Evolutionary conservation across 306 rosid species (phyloP), one percentile per base, ranked within the genome.

Genomic region (Acacia melanoxylon): DNA sequence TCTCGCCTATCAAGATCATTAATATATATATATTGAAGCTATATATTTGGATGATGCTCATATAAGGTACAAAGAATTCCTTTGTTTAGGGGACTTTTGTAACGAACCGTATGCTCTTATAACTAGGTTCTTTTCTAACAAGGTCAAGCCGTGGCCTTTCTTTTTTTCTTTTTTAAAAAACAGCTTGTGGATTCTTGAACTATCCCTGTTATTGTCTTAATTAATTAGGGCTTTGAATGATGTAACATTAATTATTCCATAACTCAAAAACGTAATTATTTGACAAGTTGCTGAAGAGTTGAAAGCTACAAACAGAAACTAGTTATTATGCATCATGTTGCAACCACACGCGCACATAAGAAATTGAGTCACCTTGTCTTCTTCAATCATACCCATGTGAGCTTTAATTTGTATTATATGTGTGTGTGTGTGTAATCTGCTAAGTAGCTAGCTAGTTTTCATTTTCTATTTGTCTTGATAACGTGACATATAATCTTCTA

Each of bases 401-500:
- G 10, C 67, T 13, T 25, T 62, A 25, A 24, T 61, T 25, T 61
- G 3, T 61, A 13, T 22, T 22, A 24, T 70, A 15, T n/a, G 0
- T 35, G 40, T 35, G 41, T 37, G 5, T 33, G 3, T 33, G 37
- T 33, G 6, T 74, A 10, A 5, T 11, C 15, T 15, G 59, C 2
- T 8, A 58, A 40, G 41, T 8, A 24, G 15, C 44, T 56, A 22
- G 22, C 54, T 14, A 14, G 24, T 37, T 37, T 75, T 17, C 69
- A 75, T 59, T 74, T 74, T 75, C 40, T 75, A 41, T 56, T 75
- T 45, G 69, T 40, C 79, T 56, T 75, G 37, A 24, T 22, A 56
- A 16, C n/a, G 25, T 9, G 10, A 56, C n/a, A 56, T 20, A 8
- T 56, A 54, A 20, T 2, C 61, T 20, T 11, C 49, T 44, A 24